Evolutionary conservation across 2,329 filamentous ascomycete genomes (phyloP).

Genomic region (Botryotinia convoluta): DNA sequence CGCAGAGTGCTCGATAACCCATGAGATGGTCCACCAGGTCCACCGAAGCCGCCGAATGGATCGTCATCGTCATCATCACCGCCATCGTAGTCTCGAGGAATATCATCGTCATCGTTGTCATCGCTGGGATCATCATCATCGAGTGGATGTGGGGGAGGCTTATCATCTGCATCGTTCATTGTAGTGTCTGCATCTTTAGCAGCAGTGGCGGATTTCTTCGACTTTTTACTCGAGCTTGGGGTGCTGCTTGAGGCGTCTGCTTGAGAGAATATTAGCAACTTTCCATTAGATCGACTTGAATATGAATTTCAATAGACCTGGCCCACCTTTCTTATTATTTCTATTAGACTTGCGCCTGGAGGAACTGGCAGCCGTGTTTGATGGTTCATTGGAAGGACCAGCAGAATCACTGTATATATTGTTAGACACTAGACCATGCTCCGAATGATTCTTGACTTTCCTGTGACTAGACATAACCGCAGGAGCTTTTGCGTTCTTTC

Average conservation of each 20-base stretch:
- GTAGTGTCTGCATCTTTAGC: conserved; percentile 70
- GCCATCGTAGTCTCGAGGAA: conserved; percentile 49
- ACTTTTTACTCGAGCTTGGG: conserved; percentile 34
- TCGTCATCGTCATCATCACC: conserved; percentile 58
- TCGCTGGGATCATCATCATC: conserved; percentile 49
- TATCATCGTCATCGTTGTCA: conserved; percentile 63
- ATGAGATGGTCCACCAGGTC: conserved; percentile 58
- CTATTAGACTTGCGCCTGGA: conserved; percentile 72
- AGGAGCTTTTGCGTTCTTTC: conserved; percentile 59
- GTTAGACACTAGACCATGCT: conserved; percentile 32
- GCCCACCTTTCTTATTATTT: conserved; percentile 59
- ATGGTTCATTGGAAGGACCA: conserved; percentile 58
- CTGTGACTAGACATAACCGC: conserved; percentile 71
- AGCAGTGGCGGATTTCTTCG: conserved; percentile 56
- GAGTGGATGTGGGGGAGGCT: conserved; percentile 26
- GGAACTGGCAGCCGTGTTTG: conserved; percentile 55
- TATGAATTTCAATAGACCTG: conserved; percentile 43
- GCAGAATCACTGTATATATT: conserved; percentile 53
- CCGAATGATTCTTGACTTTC: conserved; percentile 47
- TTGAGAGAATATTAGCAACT: conserved; percentile 25
- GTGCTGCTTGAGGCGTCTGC: conserved; percentile 39
- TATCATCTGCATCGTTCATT: conserved; percentile 46
- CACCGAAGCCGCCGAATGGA: conserved; percentile 65
- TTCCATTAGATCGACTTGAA: conserved; percentile 40
- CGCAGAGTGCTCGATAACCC: conserved; percentile 77